These are phyloP conservation scores for Rhodosporidiobolus sp. DNA, from an alignment of 768 basidiomycete species.

Conservation along the genomic window DNA sequence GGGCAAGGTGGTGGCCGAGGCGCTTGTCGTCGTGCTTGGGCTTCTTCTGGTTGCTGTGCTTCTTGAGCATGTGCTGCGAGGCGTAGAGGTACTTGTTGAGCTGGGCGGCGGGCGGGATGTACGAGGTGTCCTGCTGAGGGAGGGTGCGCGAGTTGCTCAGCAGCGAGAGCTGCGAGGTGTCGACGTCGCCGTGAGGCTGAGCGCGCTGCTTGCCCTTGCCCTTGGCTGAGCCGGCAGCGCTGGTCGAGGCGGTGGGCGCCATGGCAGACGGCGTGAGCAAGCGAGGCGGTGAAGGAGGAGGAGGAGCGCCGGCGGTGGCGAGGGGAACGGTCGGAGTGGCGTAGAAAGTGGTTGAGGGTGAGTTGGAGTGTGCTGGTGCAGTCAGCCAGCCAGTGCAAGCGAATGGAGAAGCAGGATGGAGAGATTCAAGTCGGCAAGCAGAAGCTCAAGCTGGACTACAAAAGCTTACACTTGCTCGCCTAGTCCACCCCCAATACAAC, in stretches of 20 bases:
- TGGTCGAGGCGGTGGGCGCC: neutral
- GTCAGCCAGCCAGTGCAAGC: too few relatives aligned
- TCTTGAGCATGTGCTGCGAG: slow-evolving; percentile 20
- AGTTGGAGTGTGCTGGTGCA: neutral
- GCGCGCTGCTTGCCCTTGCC: slow-evolving; percentile 14
- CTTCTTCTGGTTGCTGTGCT: slow-evolving; percentile 17
- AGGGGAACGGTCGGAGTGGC: neutral
- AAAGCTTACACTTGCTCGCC: neutral
- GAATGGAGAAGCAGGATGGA: too few relatives aligned
- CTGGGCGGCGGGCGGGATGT: slow-evolving; percentile 16
- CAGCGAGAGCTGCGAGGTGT: neutral
- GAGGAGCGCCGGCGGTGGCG: neutral
- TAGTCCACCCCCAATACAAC: neutral
- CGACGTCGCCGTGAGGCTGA: neutral
- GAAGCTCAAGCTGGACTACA: too few relatives aligned
- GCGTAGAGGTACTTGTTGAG: slow-evolving; percentile 35
- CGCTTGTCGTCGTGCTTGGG: slow-evolving; percentile 26
- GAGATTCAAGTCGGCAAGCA: neutral
- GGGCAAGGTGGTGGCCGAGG: slow-evolving; percentile 35
- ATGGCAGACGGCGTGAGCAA: neutral
- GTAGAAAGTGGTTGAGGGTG: neutral
- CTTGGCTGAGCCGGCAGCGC: neutral
- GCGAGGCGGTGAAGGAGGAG: neutral
- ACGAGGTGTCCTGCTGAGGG: slow-evolving; percentile 24
- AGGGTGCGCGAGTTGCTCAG: slow-evolving; percentile 20